Percentiles rank a stretch among this genome's conserved stretches.
Conservation (phyloP, 805 yeast species). For the Isabelozyma gotoi region DNA sequence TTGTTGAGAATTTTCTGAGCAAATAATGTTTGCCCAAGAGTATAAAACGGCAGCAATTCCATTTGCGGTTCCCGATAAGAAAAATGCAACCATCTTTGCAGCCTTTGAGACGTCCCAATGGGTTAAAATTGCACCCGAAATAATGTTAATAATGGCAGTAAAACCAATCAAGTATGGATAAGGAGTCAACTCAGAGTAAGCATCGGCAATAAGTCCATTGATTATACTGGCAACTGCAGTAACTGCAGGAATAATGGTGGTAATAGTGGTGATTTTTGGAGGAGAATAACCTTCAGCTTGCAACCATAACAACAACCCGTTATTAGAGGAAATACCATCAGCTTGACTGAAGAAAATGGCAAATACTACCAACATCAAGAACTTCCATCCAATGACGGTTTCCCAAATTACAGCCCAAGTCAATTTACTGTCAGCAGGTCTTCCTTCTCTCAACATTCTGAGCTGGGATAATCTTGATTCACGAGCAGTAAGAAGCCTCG, state of each 20-base stretch:
- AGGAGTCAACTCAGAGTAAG: constrained; percentile 22
- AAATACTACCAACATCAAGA: constrained; percentile 22
- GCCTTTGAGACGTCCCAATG: constrained; percentile 8
- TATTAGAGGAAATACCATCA: constrained; percentile 27
- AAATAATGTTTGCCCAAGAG: constrained; percentile 15
- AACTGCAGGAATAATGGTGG: constrained; percentile 20
- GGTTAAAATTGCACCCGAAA: constrained; percentile 9
- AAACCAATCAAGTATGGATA: constrained; percentile 14
- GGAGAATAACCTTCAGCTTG: constrained; percentile 12
- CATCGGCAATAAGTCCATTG: constrained; percentile 25
- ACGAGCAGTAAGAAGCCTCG: constrained; percentile 3
- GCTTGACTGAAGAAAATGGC: constrained; percentile 33
- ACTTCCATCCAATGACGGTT: constrained; percentile 19
- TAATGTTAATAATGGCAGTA: constrained; percentile 8
- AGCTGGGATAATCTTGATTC: constrained; percentile 8
- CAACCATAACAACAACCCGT: constrained; percentile 21
- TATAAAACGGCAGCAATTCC: constrained; percentile 12
- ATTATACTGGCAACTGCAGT: constrained; percentile 21
- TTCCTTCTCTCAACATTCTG: constrained; percentile 10
- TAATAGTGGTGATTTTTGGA: constrained; percentile 14
- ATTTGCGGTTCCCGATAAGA: constrained; percentile 12
- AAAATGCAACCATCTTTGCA: constrained; percentile 11
- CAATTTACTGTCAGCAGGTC: constrained; percentile 15
- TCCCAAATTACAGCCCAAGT: constrained; percentile 6
- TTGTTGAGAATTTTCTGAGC: constrained; percentile 12